Conservation (phyloP, 371 early-diverging fungal genomes). For the Ordospora pajunii region DNA sequence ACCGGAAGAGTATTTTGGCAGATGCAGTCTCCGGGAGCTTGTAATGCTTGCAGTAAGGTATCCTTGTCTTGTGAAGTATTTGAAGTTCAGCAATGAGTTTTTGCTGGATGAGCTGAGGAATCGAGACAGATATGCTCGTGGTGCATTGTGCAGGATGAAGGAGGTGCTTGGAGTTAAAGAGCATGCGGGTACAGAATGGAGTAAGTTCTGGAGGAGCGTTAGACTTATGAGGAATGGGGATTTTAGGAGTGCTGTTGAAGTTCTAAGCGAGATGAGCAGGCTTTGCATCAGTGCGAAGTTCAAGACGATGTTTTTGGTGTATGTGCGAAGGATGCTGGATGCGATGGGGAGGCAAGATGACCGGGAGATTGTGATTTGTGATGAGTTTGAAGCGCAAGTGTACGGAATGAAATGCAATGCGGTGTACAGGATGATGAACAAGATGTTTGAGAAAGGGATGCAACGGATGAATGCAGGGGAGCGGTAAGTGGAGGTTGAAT, state of each 20-base stretch:
- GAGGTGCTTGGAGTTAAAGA: background rate
- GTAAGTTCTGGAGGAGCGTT: background rate
- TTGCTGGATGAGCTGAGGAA: background rate
- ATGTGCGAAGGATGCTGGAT: background rate
- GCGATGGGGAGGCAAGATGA: background rate
- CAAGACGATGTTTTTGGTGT: background rate
- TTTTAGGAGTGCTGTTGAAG: background rate
- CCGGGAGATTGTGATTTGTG: background rate
- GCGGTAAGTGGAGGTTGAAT: too few species aligned
- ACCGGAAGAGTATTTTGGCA: background rate
- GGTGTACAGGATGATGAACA: background rate
- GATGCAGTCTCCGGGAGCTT: background rate
- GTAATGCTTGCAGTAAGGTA: background rate
- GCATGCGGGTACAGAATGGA: background rate
- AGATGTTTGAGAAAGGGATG: background rate
- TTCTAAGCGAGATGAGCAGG: background rate
- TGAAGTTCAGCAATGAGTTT: background rate
- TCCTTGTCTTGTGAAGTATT: background rate
- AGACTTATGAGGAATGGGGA: background rate
- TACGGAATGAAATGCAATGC: background rate
- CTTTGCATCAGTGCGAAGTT: background rate
- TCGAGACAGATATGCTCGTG: background rate
- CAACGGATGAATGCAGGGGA: background rate
- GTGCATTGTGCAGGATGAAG: background rate
- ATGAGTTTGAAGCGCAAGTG: background rate